Base-by-base conservation (phyloP, 208 protist genomes). In the Acanthamoeba healyi region DNA sequence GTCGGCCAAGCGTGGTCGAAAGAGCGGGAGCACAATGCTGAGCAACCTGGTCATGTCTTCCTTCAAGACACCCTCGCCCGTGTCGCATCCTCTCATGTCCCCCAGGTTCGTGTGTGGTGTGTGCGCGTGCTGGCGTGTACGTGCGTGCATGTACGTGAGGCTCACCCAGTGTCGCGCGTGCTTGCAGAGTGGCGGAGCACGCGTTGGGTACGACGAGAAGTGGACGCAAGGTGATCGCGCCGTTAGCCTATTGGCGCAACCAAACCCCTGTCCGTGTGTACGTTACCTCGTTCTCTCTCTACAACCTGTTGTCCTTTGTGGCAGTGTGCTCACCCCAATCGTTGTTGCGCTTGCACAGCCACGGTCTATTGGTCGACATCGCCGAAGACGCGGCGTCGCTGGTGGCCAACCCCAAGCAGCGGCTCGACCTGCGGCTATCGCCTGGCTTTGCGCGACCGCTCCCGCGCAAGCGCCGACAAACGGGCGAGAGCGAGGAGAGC, bases 341-440 rank as follows among this genome's bases (percentile, higher is more conserved):
- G 49, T 54, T 61, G 54, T 61, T 61, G 26, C 26, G 58, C 58
- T 26, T 22, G n/a, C 56, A 10, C 70, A 79, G 70, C 9, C 36
- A 79, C 70, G 70, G 70, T 10, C 32, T 79, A 9, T 17, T 79
- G 70, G 70, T 79, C 15, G 70, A 79, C 38, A 79, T 79, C 34
- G 70, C 70, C 36, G 70, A 79, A 10, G 38, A 79, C 38, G 70
- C 70, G 38, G 70, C 70, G 38, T 79, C 70, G 70, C 38, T 79
- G 36, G 32, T 79, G 70, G 32, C 70, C 38, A 49, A 38, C 19
- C 70, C 70, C 32, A 79, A 79, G 70, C 5, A 79, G 58, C 58
- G 58, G 29, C 58, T 67, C 12, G 51, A 58, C 51, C 51, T 51
- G 46, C 46, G 19, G 51, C 19, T 58, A 12, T 58, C 51, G 51